Conservation (phyloP, 371 early-diverging fungal species). For the Syncephalastrum contaminatum region DNA sequence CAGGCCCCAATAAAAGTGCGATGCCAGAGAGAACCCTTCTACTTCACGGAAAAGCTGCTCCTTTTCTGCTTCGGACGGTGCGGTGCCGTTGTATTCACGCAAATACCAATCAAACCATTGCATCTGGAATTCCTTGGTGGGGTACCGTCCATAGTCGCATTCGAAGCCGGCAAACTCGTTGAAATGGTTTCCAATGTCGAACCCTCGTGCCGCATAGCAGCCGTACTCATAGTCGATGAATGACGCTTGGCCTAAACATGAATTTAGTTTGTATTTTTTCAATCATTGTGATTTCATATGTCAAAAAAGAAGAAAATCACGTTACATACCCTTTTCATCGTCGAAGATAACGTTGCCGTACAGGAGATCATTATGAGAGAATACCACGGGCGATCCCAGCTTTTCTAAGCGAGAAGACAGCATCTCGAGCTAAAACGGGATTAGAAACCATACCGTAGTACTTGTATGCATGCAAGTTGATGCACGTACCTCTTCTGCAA, state of each 20-base stretch:
- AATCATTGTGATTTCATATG: no score
- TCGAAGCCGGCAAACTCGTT: slow-evolving; percentile 94
- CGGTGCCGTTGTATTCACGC: slow-evolving; percentile 31
- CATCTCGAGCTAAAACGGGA: slow-evolving; percentile 31
- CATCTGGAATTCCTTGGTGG: slow-evolving; percentile 65
- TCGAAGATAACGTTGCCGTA: slow-evolving; percentile 87
- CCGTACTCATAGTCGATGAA: slow-evolving; percentile 98
- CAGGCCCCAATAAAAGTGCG: slow-evolving; percentile 92
- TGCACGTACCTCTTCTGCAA: slow-evolving; percentile 48
- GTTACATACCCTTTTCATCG: slow-evolving; percentile 51
- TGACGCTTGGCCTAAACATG: slow-evolving; percentile 34
- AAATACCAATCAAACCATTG: slow-evolving; percentile 72
- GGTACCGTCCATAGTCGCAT: slow-evolving; percentile 89
- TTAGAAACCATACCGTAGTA: not conserved
- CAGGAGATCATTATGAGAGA: slow-evolving; percentile 91
- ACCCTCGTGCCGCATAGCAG: slow-evolving; percentile 78
- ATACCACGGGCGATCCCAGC: slow-evolving; percentile 79
- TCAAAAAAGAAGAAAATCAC: not conserved
- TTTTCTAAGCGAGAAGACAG: slow-evolving; percentile 58
- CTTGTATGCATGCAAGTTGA: not conserved
- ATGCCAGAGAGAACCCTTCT: slow-evolving; percentile 79
- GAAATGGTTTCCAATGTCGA: slow-evolving; percentile 96
- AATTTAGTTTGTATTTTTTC: no score
- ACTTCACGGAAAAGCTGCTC: slow-evolving; percentile 73
- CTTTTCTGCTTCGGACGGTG: slow-evolving; percentile 53